Evolutionary conservation across 768 basidiomycete species (phyloP), one percentile per base, ranked within the genome.

Genomic region (Macrolepiota albuminosa): DNA sequence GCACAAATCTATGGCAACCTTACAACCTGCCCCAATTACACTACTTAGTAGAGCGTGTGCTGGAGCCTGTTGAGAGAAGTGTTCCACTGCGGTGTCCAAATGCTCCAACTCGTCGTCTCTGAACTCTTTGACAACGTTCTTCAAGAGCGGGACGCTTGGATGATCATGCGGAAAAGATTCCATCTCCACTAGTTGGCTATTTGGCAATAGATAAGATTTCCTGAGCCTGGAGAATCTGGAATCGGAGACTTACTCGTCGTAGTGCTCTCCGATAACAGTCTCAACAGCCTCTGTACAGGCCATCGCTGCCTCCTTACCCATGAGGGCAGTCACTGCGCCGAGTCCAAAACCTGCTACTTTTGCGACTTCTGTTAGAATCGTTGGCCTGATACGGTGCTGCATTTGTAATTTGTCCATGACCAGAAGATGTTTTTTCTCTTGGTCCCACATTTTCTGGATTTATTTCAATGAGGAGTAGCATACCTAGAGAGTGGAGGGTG

Each of bases 281-380:
- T 98, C 95, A 21, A 98, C 95, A 0, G 95, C 95, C 72, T 98
- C 95, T 0, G 95, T 98, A 68, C 95, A 98, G 6, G 95, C 95
- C 95, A 98, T 98, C 0, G 95, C 94, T 13, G 95, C 93, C 65
- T 97, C 89, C 68, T 86, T 89, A 40, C 95, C 91, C 83, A 96
- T 80, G 24, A 96, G 73, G 0, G 92, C 95, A 0, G 95, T 97
- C 0, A 77, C 81, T 6, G 87, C 88, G 6, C 95, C 95, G 8
- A 98, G 76, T 4, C 89, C 89, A 69, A 91, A 95, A 6, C 95
- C 95, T 54, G 88, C 89, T 6, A 84, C 84, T 69, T 94, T 92
- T 63, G 95, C 96, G 6, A 93, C 79, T 39, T 93, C 91, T 58
- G 86, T 86, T 46, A 98, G 79, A 1, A 88, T 64, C 0, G 95